Evolutionary conservation across 176 grass and related monocot species (phyloP).

Genomic region (Oryza coarctata): DNA sequence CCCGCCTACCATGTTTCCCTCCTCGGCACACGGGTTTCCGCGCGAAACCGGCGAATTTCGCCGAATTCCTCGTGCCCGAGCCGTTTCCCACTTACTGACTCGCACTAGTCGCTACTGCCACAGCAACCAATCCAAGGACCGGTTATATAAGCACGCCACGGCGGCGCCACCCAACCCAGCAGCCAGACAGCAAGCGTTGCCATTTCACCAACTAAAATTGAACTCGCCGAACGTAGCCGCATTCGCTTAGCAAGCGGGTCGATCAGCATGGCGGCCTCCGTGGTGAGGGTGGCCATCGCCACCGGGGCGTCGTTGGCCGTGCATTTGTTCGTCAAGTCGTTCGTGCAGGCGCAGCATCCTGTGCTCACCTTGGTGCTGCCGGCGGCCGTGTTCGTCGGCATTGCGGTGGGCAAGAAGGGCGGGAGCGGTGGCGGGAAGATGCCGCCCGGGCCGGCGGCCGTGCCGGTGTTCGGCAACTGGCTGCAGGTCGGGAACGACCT

Average conservation of each 20-base stretch:
- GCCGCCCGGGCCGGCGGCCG: slow-evolving; percentile 11
- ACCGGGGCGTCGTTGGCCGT: slow-evolving; percentile 17
- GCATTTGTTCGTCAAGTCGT: slow-evolving; percentile 21
- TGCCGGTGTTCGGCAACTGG: slow-evolving; percentile 80
- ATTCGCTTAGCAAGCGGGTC: not conserved
- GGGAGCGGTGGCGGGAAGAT: not conserved
- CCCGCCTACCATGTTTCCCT: slow-evolving; percentile 18
- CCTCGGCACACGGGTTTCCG: slow-evolving; percentile 19
- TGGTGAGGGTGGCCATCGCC: not conserved
- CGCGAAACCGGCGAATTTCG: slow-evolving; percentile 8
- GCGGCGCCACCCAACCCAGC: not conserved
- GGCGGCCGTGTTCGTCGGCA: not conserved
- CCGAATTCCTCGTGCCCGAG: not conserved
- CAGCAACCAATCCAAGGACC: not conserved
- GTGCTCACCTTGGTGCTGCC: slow-evolving; percentile 2
- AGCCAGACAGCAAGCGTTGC: not conserved
- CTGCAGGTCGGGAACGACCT: slow-evolving; percentile 89
- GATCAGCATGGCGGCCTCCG: slow-evolving; percentile 27
- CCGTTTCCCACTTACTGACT: not conserved
- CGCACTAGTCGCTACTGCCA: not conserved
- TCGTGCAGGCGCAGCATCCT: slow-evolving; percentile 18
- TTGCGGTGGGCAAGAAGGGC: not conserved
- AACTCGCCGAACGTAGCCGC: not conserved
- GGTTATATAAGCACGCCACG: not conserved
- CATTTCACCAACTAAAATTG: not conserved